Conservation (phyloP, 108 stramenopile species). For the Fistulifera pelliculosa region DNA sequence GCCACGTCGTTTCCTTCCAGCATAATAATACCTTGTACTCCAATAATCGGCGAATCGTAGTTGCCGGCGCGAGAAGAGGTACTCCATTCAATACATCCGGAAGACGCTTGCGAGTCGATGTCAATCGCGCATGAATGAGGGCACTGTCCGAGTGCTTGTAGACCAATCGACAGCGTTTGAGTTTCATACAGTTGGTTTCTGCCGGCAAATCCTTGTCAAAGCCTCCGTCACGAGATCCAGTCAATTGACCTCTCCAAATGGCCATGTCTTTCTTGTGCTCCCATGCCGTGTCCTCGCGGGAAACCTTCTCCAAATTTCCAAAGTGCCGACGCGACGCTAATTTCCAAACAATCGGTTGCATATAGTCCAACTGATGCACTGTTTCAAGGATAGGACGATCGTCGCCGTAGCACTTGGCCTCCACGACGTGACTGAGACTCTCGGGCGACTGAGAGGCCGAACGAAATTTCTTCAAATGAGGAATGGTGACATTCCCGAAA, state of each 20-base stretch:
- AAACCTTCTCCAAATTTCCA: conserved; percentile 24
- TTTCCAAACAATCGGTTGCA: conserved; percentile 56
- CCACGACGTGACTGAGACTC: conserved; percentile 5
- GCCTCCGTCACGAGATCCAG: conserved; percentile 37
- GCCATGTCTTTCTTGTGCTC: conserved; percentile 54
- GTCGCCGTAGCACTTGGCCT: neutral
- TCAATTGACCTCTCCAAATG: conserved; percentile 65
- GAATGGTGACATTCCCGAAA: conserved; percentile 25
- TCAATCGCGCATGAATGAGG: conserved; percentile 54
- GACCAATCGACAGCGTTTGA: conserved; percentile 54
- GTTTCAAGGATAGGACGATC: conserved; percentile 9
- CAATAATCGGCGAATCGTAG: conserved; percentile 20
- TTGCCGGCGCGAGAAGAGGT: conserved; percentile 16
- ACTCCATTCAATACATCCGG: conserved; percentile 39
- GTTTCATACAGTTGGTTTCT: conserved; percentile 36
- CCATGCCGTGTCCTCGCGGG: conserved; percentile 58
- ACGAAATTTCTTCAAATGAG: conserved; percentile 52
- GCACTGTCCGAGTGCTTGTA: conserved; percentile 46
- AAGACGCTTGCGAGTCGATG: conserved; percentile 34
- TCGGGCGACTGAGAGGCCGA: conserved; percentile 18
- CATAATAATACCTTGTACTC: conserved; percentile 46
- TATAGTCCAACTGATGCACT: conserved; percentile 14
- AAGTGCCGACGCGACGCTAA: conserved; percentile 40
- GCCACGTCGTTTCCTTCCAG: conserved; percentile 78
- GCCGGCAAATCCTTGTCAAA: conserved; percentile 24